phyloP scores from a whole-genome alignment of 208 protist species.

The Crithidia brevicula region DNA sequence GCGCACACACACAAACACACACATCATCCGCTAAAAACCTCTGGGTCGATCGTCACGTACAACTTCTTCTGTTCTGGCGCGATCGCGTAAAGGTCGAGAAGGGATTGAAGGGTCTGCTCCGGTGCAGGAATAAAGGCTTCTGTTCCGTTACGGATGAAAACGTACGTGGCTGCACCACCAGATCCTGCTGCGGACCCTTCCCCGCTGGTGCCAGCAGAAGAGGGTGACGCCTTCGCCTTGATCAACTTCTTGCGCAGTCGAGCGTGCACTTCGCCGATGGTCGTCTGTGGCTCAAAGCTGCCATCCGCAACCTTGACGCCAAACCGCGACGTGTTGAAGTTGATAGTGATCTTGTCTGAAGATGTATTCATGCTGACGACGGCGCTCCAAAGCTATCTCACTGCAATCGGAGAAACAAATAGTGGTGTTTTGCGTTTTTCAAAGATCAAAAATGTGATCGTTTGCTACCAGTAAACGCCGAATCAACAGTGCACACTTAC shows the following conservation, averaged over 20 bases:
- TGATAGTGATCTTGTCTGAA: slow-evolving; percentile 57
- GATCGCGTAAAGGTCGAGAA: slow-evolving; percentile 57
- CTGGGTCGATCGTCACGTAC: slow-evolving; percentile 57
- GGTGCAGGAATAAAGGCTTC: slow-evolving; percentile 76
- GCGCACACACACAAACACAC: slow-evolving; percentile 10
- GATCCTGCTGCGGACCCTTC: slow-evolving; percentile 5
- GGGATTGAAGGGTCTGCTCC: slow-evolving; percentile 61
- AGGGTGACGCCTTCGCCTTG: slow-evolving; percentile 25
- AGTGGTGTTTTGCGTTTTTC: no score
- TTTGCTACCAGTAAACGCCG: no score
- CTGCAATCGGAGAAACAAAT: no score
- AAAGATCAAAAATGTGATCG: no score
- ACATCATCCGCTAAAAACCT: slow-evolving; percentile 69
- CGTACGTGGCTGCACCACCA: slow-evolving; percentile 37
- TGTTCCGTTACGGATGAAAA: slow-evolving; percentile 69
- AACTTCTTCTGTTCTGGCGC: slow-evolving; percentile 44
- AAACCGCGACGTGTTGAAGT: slow-evolving; percentile 54
- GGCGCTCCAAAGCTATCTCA: no score
- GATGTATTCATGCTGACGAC: slow-evolving; percentile 13
- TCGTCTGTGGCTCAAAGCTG: slow-evolving; percentile 55
- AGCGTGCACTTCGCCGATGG: slow-evolving; percentile 64
- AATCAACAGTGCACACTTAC: no score
- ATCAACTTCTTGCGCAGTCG: slow-evolving; percentile 63
- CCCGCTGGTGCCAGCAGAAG: background rate
- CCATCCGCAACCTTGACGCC: slow-evolving; percentile 56